Evolutionary conservation across 176 grass and related monocot species (phyloP).

Genomic region (Rhynchospora pubera): DNA sequence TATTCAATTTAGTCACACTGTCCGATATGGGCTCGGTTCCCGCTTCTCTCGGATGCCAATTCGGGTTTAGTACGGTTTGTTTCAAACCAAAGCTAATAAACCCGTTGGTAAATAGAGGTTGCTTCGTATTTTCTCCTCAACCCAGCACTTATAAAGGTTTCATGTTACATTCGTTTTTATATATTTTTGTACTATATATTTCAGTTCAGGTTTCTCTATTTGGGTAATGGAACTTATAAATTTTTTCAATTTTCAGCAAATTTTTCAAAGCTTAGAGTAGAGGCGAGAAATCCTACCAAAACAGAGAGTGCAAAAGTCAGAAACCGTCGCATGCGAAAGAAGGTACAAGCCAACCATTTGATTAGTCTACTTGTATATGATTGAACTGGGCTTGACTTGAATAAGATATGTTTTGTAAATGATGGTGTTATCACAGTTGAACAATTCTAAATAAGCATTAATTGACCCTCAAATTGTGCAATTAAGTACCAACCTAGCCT

Average conservation of each 20-base stretch:
- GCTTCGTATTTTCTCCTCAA: not conserved
- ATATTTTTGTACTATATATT: not conserved
- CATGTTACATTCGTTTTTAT: not conserved
- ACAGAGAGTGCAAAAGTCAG: slow-evolving; percentile 81
- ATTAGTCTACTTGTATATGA: not conserved
- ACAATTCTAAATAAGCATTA: not conserved
- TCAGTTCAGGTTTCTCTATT: not conserved
- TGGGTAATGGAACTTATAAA: not conserved
- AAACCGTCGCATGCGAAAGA: slow-evolving; percentile 57
- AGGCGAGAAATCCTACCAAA: slow-evolving; percentile 42
- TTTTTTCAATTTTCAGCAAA: not conserved
- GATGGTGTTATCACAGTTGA: not conserved
- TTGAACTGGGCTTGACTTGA: not conserved
- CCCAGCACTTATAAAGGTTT: not conserved
- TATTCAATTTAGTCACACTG: not conserved
- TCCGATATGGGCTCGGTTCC: slow-evolving; percentile 25
- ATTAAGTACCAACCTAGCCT: not conserved
- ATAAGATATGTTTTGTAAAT: not conserved
- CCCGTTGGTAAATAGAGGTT: not conserved
- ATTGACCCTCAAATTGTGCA: not conserved
- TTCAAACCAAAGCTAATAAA: not conserved
- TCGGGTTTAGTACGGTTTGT: not conserved
- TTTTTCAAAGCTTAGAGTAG: slow-evolving; percentile 33
- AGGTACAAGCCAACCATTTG: slow-evolving; percentile 32
- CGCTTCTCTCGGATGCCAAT: not conserved